Percentiles rank a stretch among this genome's conserved stretches.
These are phyloP conservation scores for Mucor racemosus DNA, from an alignment of 371 early-diverging fungal genomes.

Conservation along the genomic window DNA sequence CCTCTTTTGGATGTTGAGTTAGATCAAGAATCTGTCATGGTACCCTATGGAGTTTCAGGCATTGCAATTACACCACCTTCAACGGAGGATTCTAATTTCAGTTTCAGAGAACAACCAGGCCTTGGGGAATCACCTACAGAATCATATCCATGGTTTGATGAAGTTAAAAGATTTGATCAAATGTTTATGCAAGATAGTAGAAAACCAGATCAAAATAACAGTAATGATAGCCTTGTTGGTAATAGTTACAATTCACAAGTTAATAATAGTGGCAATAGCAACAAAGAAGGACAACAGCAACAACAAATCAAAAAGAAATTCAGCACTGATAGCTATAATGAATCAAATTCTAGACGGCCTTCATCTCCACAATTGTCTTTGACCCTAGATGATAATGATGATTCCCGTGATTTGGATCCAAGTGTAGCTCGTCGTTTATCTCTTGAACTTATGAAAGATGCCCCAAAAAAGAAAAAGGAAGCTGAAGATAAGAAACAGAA, in stretches of 20 bases:
- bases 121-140: slow-evolving; percentile 36
- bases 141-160: slow-evolving; percentile 34
- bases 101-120: slow-evolving; percentile 24
- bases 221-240: not conserved
- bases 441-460: slow-evolving; percentile 66
- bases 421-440: slow-evolving; percentile 62
- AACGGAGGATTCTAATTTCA: not conserved
- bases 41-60: slow-evolving; percentile 13
- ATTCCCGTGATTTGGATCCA: slow-evolving; percentile 39
- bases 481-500: slow-evolving; percentile 10
- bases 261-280: not conserved
- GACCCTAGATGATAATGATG: not conserved
- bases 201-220: not conserved
- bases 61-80: not conserved
- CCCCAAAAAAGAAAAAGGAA: slow-evolving; percentile 24
- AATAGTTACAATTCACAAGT: not conserved
- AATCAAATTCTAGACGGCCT: not conserved
- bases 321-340: not conserved
- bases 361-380: not conserved
- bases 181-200: slow-evolving; percentile 24
- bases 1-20: slow-evolving; percentile 48
- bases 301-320: not conserved
- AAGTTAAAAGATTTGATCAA: slow-evolving; percentile 29
- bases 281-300: not conserved
- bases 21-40: slow-evolving; percentile 22